These are phyloP conservation scores for Cladosporium sp. DNA, from an alignment of 2,329 filamentous ascomycete genomes.

Conservation along the genomic window DNA sequence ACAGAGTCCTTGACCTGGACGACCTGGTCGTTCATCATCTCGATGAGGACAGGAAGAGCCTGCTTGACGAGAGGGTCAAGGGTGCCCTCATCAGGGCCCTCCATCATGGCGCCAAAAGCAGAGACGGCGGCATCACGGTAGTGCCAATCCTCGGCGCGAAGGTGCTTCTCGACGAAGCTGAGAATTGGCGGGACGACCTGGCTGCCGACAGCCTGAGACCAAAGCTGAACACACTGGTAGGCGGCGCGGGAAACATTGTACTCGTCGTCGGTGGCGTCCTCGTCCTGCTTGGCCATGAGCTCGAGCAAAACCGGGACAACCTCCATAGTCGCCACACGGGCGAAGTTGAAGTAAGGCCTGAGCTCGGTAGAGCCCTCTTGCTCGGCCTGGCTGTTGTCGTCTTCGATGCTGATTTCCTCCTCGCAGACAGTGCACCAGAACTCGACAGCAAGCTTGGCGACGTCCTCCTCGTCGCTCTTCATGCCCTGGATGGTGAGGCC, in stretches of 20 bases:
- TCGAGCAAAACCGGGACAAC: conserved; percentile 88
- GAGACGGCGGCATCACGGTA: conserved; percentile 92
- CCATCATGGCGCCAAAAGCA: conserved; percentile 97
- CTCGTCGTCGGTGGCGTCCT: conserved; percentile 93
- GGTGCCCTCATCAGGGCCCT: conserved; percentile 89
- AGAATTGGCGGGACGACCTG: conserved; percentile 84
- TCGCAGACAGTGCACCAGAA: conserved; percentile 99
- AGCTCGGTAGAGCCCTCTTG: conserved; percentile 76
- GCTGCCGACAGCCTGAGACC: conserved; percentile 83
- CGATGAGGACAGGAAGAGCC: conserved; percentile 84
- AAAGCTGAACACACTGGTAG: conserved; percentile 95
- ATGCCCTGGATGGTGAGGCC: conserved; percentile 96
- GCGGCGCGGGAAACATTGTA: conserved; percentile 95
- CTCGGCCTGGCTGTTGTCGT: conserved; percentile 77
- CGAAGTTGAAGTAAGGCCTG: conserved; percentile 94
- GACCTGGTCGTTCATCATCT: conserved; percentile 84
- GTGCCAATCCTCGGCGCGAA: conserved; percentile 91
- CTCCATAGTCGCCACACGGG: conserved; percentile 84
- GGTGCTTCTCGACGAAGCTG: conserved; percentile 84
- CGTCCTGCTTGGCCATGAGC: conserved; percentile 93
- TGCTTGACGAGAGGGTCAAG: conserved; percentile 94
- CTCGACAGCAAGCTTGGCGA: conserved; percentile 95
- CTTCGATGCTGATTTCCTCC: conserved; percentile 96
- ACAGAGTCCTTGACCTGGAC: conserved; percentile 94
- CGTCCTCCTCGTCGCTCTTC: conserved; percentile 97